Base-by-base conservation (phyloP, 345 rosid genomes). In the Eucalyptus guilfoylei region DNA sequence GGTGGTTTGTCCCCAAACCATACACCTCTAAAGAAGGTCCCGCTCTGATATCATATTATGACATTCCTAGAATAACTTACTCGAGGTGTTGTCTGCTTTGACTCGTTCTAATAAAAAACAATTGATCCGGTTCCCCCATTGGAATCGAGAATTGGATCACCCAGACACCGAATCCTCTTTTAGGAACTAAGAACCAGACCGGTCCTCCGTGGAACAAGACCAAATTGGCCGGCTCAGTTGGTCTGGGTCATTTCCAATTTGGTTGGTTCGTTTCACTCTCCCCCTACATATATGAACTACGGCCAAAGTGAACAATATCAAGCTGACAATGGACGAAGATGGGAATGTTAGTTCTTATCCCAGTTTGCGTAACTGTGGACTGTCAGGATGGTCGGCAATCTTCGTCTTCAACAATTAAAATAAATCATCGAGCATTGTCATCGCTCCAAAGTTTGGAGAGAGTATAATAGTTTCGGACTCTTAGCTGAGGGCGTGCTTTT, bases 161-260 rank as follows among this genome's bases (percentile, higher is more conserved):
- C 32, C 14, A 8, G 7, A 60, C 32, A 60, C n/a, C 8, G 2
- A 0, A 11, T 60, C 67, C 67, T 26, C 2, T 60, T 60, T 60
- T 60, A 28, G 14, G 1, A 60, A 60, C 14, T 12, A 11, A 28
- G 67, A 28, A 60, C 67, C 8, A 12, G 67, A 60, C 67, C 0
- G 14, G 32, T 8, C 30, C 4, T 60, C 4, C 14, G 2, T 11
- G 15, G 32, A 60, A 60, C 67, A 6, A 7, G 32, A 60, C 67
- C n/a, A n/a, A 64, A 64, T 32, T n/a, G 34, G n/a, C 16, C 0
- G 1, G 13, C 30, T 55, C 1, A 24, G 14, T 55, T 1, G 13
- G 30, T 55, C 6, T 17, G 28, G 28, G 13, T 24, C 28, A 55
- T 24, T 11, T 1, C 30, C 30, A 23, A 24, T 24, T 55, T 1